Evolutionary conservation across 495 filamentous ascomycete genomes (phyloP).

Genomic region (Mytilinidion resinicola): DNA sequence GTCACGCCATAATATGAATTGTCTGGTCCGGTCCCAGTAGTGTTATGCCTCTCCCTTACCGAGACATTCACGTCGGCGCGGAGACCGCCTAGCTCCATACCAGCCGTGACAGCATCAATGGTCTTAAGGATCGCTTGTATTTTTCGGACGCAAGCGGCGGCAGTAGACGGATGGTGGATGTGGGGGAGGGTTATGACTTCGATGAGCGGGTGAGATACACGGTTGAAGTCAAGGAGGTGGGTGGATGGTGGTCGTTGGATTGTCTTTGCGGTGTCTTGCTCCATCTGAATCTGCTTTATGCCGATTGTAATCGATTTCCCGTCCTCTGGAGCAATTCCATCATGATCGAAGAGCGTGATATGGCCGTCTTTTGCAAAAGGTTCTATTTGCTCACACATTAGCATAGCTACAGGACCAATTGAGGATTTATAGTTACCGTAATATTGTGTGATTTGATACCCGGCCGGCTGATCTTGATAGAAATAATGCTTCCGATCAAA

Average conservation of each 20-base stretch:
- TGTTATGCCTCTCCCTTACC: conserved; percentile 51
- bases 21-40: conserved; percentile 35
- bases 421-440: conserved; percentile 46
- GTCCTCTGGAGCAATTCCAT: conserved; percentile 70
- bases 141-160: conserved; percentile 81
- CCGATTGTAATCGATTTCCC: conserved; percentile 61
- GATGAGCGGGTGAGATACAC: conserved; percentile 81
- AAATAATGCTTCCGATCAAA: conserved; percentile 99
- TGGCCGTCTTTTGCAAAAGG: conserved; percentile 76
- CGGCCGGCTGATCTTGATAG: conserved; percentile 92
- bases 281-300: conserved; percentile 91
- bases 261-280: conserved; percentile 97
- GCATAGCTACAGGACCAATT: neutral
- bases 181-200: conserved; percentile 91
- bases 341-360: conserved; percentile 62
- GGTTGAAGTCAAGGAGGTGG: conserved; percentile 90
- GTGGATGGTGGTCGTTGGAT: conserved; percentile 63
- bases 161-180: conserved; percentile 77
- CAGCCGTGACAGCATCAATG: conserved; percentile 73
- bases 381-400: conserved; percentile 37
- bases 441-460: conserved; percentile 98
- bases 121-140: conserved; percentile 76
- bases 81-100: conserved; percentile 90
- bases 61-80: conserved; percentile 96
- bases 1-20: conserved; percentile 48